Conservation (phyloP, 805 yeast species). For the Clavispora santaluciae region DNA sequence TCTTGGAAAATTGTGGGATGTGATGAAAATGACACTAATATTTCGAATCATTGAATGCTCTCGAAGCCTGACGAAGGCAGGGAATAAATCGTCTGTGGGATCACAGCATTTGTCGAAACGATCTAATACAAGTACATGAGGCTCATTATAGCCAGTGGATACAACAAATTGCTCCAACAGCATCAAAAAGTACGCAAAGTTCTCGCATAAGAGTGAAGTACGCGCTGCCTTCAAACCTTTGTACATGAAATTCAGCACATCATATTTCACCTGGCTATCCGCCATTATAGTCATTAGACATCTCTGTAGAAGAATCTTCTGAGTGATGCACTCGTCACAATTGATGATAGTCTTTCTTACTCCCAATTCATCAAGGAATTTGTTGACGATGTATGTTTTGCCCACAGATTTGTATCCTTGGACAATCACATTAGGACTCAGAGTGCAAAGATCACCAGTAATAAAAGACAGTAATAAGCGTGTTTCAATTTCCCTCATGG, state of each 20-base stretch:
- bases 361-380: constrained; percentile 25
- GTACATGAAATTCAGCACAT: constrained; percentile 17
- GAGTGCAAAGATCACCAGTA: constrained; percentile 19
- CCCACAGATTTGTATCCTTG: constrained; percentile 51
- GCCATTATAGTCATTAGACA: constrained; percentile 34
- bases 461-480: constrained; percentile 33
- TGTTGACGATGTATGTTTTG: constrained; percentile 35
- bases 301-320: constrained; percentile 37
- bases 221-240: constrained; percentile 24
- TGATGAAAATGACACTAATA: constrained; percentile 36
- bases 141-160: constrained; percentile 25
- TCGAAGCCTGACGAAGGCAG: constrained; percentile 38
- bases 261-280: constrained; percentile 28
- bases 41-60: constrained; percentile 34
- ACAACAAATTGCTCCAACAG: constrained; percentile 36
- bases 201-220: constrained; percentile 34
- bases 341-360: constrained; percentile 28
- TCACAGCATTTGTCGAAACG: constrained; percentile 45
- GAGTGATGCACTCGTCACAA: constrained; percentile 44
- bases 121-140: constrained; percentile 44
- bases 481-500: constrained; percentile 31
- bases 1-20: constrained; percentile 35
- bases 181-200: constrained; percentile 35
- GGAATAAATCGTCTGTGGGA: constrained; percentile 33
- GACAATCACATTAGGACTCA: constrained; percentile 36